Conservation (phyloP, 2,329 filamentous ascomycete species). For the Exophiala lecanii-corni region DNA sequence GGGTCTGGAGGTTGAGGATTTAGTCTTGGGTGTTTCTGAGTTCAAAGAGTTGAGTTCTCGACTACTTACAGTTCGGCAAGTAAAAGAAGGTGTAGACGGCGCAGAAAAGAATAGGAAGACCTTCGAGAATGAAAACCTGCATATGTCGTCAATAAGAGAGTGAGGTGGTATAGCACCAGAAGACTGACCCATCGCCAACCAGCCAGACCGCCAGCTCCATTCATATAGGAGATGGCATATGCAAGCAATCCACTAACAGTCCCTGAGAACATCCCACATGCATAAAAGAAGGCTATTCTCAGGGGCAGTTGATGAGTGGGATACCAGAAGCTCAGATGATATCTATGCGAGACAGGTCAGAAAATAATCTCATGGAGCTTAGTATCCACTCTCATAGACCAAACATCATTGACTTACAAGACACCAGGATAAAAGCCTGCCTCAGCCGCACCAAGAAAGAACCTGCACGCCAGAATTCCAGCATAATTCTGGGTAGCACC, state of each 20-base stretch:
- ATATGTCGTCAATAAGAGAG: not conserved
- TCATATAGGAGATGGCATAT: conserved; percentile 37
- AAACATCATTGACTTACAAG: not conserved
- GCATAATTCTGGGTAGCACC: conserved; percentile 18
- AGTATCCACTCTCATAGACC: too few species aligned
- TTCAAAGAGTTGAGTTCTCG: conserved; percentile 1
- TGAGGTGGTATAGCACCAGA: not conserved
- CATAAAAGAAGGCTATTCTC: conserved; percentile 38
- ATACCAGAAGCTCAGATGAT: conserved; percentile 41
- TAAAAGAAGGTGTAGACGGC: conserved; percentile 1
- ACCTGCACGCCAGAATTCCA: conserved; percentile 15
- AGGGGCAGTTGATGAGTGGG: conserved; percentile 34
- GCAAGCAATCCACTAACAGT: conserved; percentile 33
- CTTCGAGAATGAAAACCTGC: conserved; percentile 39
- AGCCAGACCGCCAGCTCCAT: conserved; percentile 30
- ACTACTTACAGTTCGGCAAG: conserved; percentile 2
- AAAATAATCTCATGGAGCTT: not conserved
- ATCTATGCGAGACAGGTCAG: conserved; percentile 15
- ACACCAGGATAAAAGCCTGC: conserved; percentile 12
- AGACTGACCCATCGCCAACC: conserved; percentile 29
- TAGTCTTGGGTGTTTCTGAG: not conserved
- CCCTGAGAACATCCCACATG: conserved; percentile 33
- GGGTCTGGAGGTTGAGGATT: conserved; percentile 3
- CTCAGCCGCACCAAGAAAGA: conserved; percentile 22
- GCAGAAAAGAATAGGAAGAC: conserved; percentile 32